phyloP scores from a whole-genome alignment of 192 early-diverging fungal genomes.

The Umbelopsis sp. region DNA sequence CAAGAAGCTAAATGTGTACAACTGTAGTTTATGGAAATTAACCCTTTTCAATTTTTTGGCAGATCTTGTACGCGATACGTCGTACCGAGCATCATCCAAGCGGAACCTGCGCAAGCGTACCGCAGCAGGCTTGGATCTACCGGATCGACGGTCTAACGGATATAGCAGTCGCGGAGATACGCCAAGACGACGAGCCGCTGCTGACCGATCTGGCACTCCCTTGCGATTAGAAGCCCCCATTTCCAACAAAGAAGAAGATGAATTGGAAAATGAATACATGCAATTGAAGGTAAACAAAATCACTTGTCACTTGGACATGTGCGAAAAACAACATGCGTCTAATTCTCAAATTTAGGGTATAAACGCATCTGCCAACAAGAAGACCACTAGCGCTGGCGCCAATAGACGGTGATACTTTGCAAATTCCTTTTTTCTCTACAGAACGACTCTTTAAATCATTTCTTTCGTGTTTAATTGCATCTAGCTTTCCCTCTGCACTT shows the following conservation, averaged over 20 bases:
- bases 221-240: constrained; percentile 9
- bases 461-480: too few species aligned
- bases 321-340: not conserved
- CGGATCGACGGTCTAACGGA: constrained; percentile 3
- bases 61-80: constrained; percentile 15
- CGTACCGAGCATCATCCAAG: constrained; percentile 20
- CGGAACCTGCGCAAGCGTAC: constrained; percentile 4
- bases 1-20: not conserved
- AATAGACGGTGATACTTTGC: constrained; percentile 9
- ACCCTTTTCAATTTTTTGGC: not conserved
- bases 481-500: too few species aligned
- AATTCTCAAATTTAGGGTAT: not conserved
- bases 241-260: constrained; percentile 31
- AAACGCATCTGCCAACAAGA: constrained; percentile 16
- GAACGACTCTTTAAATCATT: not conserved
- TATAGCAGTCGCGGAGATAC: constrained; percentile 25
- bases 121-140: constrained; percentile 2
- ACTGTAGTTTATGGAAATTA: not conserved
- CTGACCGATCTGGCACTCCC: constrained; percentile 24
- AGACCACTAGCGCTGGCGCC: constrained; percentile 17
- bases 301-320: not conserved
- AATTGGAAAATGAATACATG: constrained; percentile 29
- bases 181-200: constrained; percentile 25
- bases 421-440: not conserved
- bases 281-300: constrained; percentile 24